Conservation (phyloP, 2,329 filamentous ascomycete species). For the Knoxdaviesia capensis region DNA sequence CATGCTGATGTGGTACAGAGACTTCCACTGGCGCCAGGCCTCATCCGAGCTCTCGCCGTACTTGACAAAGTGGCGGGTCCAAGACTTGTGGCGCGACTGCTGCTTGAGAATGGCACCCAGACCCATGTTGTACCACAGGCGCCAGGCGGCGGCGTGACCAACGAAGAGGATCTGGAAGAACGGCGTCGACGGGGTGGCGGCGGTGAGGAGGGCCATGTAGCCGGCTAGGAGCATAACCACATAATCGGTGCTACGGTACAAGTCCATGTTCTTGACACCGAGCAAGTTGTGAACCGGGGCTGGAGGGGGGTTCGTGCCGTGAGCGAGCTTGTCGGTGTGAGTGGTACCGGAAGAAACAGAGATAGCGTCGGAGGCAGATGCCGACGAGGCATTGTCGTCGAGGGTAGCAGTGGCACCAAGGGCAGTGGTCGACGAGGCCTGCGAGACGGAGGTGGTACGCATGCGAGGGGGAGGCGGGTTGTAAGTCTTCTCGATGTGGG, state of each 20-base stretch:
- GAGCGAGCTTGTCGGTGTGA: conserved; percentile 9
- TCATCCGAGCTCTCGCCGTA: conserved; percentile 79
- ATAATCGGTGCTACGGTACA: conserved; percentile 72
- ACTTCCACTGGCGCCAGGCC: conserved; percentile 97
- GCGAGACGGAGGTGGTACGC: conserved; percentile 17
- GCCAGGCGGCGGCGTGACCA: conserved; percentile 60
- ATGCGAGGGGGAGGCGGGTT: conserved; percentile 67
- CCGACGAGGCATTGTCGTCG: conserved; percentile 6
- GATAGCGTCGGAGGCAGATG: conserved; percentile 9
- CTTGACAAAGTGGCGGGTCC: conserved; percentile 96
- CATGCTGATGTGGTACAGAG: conserved; percentile 83
- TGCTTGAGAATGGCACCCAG: conserved; percentile 67
- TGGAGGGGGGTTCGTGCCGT: conserved; percentile 22
- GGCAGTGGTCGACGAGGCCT: conserved; percentile 10
- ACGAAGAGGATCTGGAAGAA: conserved; percentile 64
- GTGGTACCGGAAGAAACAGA: conserved; percentile 7
- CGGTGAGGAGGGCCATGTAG: conserved; percentile 54
- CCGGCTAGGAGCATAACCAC: conserved; percentile 57
- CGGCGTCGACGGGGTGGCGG: conserved; percentile 58
- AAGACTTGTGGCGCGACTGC: conserved; percentile 80
- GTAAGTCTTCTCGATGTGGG: conserved; percentile 96
- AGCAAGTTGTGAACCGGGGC: conserved; percentile 64
- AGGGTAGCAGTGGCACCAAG: conserved; percentile 1
- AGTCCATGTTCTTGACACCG: conserved; percentile 65
- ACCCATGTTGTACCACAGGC: conserved; percentile 79